Conservation (phyloP, 1,139 yeast species). For the Candida neerlandica region DNA sequence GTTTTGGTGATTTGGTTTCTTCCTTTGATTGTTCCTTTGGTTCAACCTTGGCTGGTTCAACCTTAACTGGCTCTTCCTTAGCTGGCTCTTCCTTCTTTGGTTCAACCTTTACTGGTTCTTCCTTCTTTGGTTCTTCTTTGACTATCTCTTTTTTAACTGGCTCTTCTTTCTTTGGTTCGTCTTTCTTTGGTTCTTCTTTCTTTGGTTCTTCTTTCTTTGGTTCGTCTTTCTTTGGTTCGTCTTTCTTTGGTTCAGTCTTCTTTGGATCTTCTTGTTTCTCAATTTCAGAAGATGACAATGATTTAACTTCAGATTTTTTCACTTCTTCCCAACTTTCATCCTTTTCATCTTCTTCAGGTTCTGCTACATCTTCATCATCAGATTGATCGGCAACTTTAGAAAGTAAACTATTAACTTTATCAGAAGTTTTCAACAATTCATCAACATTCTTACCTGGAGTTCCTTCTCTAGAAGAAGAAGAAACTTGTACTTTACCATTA, state of each 20-base stretch:
- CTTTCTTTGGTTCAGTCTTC: conserved; percentile 17
- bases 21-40: conserved; percentile 9
- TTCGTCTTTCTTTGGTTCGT: conserved; percentile 18
- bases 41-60: conserved; percentile 21
- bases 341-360: conserved; percentile 21
- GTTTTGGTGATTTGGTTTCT: conserved; percentile 30
- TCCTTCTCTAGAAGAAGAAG: conserved; percentile 6
- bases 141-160: conserved; percentile 16
- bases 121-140: conserved; percentile 18
- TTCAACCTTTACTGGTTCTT: conserved; percentile 17
- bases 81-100: conserved; percentile 16
- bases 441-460: conserved; percentile 31
- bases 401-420: conserved; percentile 39
- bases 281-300: conserved; percentile 12
- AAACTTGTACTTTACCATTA: too few relatives aligned
- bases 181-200: conserved; percentile 19
- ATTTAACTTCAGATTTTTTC: conserved; percentile 29
- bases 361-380: conserved; percentile 41
- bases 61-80: conserved; percentile 11
- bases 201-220: conserved; percentile 18
- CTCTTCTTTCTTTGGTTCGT: conserved; percentile 17
- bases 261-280: conserved; percentile 16
- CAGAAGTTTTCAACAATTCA: conserved; percentile 43
- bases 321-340: conserved; percentile 50
- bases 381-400: conserved; percentile 43